Percentiles rank a stretch among this genome's conserved stretches.
Evolutionary conservation across 1,284 basidiomycete genomes (phyloP).

Genomic region (Trametes pubescens): DNA sequence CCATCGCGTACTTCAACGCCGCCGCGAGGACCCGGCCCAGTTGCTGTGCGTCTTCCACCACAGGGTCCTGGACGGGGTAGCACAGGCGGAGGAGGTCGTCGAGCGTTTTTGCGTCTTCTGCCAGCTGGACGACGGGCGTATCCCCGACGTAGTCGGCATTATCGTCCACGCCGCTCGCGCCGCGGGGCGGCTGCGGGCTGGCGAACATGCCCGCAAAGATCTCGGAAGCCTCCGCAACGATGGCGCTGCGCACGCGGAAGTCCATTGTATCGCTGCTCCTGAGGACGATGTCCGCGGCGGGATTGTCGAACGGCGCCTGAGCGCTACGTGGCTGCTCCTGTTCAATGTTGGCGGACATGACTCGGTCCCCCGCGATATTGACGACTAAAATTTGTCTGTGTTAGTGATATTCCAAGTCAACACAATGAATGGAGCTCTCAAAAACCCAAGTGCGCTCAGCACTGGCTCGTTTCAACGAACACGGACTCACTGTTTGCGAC

Average conservation of each 20-base stretch:
- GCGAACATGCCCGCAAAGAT: constrained; percentile 26
- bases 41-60: not conserved
- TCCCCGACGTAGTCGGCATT: not conserved
- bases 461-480: too few species aligned
- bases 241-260: constrained; percentile 21
- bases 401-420: too few species aligned
- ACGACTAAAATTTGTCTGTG: too few species aligned
- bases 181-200: constrained; percentile 15
- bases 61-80: constrained; percentile 27
- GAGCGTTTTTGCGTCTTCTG: constrained; percentile 28
- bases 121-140: constrained; percentile 19
- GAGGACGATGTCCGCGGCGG: constrained; percentile 21
- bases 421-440: too few species aligned
- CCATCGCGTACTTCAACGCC: constrained; percentile 26
- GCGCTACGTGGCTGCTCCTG: not conserved
- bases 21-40: constrained; percentile 17
- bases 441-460: too few species aligned
- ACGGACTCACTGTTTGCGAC: too few species aligned
- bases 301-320: constrained; percentile 1
- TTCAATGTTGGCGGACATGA: not conserved
- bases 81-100: constrained; percentile 26
- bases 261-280: constrained; percentile 12
- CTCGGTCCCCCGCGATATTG: not conserved
- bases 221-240: constrained; percentile 20
- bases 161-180: not conserved